Conservation (phyloP, 805 yeast species). For the Candida vaughaniae region DNA sequence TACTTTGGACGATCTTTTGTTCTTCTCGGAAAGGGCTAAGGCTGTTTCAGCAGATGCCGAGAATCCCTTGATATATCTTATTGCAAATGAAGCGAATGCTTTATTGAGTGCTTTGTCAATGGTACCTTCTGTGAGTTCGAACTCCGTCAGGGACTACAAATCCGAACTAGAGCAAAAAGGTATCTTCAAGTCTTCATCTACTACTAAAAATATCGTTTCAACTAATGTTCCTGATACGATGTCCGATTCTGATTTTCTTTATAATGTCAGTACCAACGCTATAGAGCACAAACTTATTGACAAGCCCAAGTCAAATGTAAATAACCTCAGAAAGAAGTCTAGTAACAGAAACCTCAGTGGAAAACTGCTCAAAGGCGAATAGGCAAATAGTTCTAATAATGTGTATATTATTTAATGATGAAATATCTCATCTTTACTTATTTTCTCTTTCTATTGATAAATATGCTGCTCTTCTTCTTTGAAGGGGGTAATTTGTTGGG, state of each 20-base stretch:
- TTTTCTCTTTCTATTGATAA: slow-evolving; percentile 5
- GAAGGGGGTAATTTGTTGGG: not conserved
- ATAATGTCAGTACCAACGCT: slow-evolving; percentile 13
- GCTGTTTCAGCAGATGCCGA: slow-evolving; percentile 1
- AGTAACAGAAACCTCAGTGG: slow-evolving; percentile 1
- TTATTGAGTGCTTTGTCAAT: slow-evolving; percentile 14
- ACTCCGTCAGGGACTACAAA: slow-evolving; percentile 2
- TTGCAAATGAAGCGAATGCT: slow-evolving; percentile 24
- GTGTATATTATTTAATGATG: slow-evolving; percentile 2
- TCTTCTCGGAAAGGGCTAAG: slow-evolving; percentile 1
- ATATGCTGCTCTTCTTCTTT: slow-evolving; percentile 6
- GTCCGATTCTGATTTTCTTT: slow-evolving; percentile 12
- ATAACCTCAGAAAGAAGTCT: not conserved
- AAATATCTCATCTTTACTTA: slow-evolving; percentile 1
- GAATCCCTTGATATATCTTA: slow-evolving; percentile 6
- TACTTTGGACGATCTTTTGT: slow-evolving; percentile 8
- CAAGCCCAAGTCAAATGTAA: not conserved
- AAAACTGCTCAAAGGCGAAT: slow-evolving; percentile 12
- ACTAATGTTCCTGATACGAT: not conserved
- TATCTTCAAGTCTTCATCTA: not conserved
- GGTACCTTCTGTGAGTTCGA: slow-evolving; percentile 3
- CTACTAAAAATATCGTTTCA: no score
- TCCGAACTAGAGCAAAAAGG: slow-evolving; percentile 1
- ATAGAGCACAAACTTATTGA: slow-evolving; percentile 13
- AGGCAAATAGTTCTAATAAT: no score